These are phyloP conservation scores for Ophiostoma sp. DNA, from an alignment of 2,329 filamentous ascomycete genomes.

Conservation along the genomic window DNA sequence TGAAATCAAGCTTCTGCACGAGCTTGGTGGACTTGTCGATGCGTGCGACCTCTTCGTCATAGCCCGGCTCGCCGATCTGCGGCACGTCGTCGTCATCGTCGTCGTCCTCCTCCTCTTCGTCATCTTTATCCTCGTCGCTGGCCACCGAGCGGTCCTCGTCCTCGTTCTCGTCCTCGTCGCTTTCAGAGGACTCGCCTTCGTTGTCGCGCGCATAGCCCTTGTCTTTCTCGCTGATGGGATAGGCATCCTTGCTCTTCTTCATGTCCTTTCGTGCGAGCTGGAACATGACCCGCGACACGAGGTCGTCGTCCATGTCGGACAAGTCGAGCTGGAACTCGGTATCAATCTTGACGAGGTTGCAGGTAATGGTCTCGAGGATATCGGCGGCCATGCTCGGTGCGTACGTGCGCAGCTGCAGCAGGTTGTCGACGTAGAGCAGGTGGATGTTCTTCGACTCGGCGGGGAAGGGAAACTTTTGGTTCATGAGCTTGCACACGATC, in stretches of 20 bases:
- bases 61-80: constrained; percentile 66
- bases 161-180: constrained; percentile 46
- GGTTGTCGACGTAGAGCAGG: constrained; percentile 79
- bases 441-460: constrained; percentile 74
- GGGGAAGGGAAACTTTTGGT: constrained; percentile 66
- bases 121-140: not conserved
- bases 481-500: constrained; percentile 61
- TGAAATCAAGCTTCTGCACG: constrained; percentile 84
- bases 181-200: constrained; percentile 39
- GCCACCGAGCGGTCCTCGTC: constrained; percentile 21
- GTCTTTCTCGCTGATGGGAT: constrained; percentile 1
- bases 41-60: constrained; percentile 56
- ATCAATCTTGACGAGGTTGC: constrained; percentile 87
- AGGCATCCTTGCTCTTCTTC: not conserved
- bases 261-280: constrained; percentile 36
- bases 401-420: constrained; percentile 72
- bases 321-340: constrained; percentile 91
- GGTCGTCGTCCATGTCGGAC: constrained; percentile 85
- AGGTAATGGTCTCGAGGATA: constrained; percentile 75
- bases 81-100: constrained; percentile 28
- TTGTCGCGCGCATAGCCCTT: constrained; percentile 26
- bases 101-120: not conserved
- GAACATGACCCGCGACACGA: constrained; percentile 66
- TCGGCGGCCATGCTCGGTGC: constrained; percentile 71
- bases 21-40: constrained; percentile 72